A percentile compares a stretch with the other conserved stretches of the same genome.
phyloP scores from a whole-genome alignment of 768 basidiomycete genomes.

The Termitomyces eurrhizus region DNA sequence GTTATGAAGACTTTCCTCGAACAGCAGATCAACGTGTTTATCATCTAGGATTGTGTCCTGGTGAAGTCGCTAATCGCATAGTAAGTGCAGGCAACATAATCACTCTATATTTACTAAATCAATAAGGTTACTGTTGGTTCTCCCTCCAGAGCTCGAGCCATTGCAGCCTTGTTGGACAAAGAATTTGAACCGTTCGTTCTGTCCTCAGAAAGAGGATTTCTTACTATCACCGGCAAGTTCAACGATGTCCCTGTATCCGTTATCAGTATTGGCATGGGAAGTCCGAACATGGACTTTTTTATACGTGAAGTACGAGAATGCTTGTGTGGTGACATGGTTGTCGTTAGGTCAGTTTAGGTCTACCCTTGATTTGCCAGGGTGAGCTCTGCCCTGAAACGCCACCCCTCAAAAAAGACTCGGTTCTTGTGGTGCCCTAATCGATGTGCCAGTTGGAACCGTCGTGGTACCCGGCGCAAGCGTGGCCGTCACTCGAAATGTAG shows the following conservation, averaged over 20 bases:
- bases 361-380: conserved; percentile 3
- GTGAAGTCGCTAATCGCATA: conserved; percentile 80
- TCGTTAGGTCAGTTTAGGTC: conserved; percentile 39
- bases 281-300: conserved; percentile 82
- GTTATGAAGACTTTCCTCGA: conserved; percentile 64
- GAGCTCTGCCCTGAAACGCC: conserved; percentile 6
- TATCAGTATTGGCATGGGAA: conserved; percentile 82
- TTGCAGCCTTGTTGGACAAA: conserved; percentile 62
- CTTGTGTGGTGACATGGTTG: conserved; percentile 54
- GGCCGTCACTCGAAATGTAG: conserved; percentile 69
- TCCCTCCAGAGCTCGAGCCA: conserved; percentile 56
- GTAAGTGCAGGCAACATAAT: conserved; percentile 32
- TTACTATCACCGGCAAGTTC: conserved; percentile 68
- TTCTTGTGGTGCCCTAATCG: conserved; percentile 70
- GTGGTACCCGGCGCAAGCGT: conserved; percentile 67
- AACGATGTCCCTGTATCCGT: conserved; percentile 62
- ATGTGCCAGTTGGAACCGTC: conserved; percentile 73
- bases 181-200: conserved; percentile 56
- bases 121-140: conserved; percentile 71
- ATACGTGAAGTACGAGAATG: conserved; percentile 78
- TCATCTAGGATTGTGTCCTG: conserved; percentile 69
- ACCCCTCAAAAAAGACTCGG: conserved; percentile 51
- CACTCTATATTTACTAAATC: not conserved
- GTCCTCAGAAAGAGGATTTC: conserved; percentile 71
- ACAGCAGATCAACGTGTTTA: conserved; percentile 73